Base-by-base conservation (phyloP, 2,329 filamentous ascomycete genomes). In the Xylariaceae sp. region DNA sequence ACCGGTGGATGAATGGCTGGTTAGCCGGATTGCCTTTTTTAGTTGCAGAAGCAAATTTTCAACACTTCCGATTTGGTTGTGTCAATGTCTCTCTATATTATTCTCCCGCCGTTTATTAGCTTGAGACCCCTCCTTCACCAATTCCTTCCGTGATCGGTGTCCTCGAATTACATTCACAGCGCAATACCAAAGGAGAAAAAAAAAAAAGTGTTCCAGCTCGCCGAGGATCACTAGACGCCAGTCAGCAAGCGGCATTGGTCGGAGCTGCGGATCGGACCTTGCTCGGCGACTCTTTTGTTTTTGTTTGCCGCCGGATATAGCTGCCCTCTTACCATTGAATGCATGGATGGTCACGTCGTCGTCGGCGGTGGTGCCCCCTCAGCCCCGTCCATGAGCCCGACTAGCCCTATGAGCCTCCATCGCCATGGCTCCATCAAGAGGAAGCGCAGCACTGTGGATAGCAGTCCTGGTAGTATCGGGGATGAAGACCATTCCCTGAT, bases 391-490 rank as follows among this genome's bases (percentile, higher is more conserved):
- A 75, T 76, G 67, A 82, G 80, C 67, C 81, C 81, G 67, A 82
- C 79, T 61, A 82, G 80, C 68, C 81, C 81, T 55, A 71, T 79
- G 64, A 81, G 78, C 69, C 73, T 67, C 27, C 64, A 77, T 61
- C 78, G 80, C 60, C 77, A 78, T 63, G 78, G 73, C 59, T 67
- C 71, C 42, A 78, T 74, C 58, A 87, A 87, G 75, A 77, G 84
- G 67, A 87, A 87, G 77, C 78, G 81, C 61, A 84, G 77, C 63
- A 77, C 69, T 51, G 73, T 82, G 56, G 84, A 86, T 53, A 86
- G 83, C 68, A 86, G 83, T 60, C 83, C 84, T 3, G 82, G 79
- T 21, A 86, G 82, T 64, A 75, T 78, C 43, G 79, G 78, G 52
- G 80, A 80, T 51, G 77, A 84, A 53, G 83, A 85, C 53, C 82